Base-by-base conservation (phyloP, 1,139 yeast species). In the Nematodospora anomalae region DNA sequence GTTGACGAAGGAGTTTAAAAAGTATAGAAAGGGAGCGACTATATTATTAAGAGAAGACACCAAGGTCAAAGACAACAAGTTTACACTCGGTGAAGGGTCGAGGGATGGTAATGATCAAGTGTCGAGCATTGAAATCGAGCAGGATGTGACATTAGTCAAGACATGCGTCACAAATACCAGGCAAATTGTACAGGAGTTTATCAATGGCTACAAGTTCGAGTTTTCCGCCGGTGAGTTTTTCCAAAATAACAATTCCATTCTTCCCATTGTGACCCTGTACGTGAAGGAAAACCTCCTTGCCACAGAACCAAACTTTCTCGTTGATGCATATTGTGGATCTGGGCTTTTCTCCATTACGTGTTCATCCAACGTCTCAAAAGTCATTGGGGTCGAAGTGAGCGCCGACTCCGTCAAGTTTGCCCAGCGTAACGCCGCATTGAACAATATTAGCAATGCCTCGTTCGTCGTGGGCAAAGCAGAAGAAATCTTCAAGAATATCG, bases 251-350 rank as follows among this genome's bases (percentile, higher is more conserved):
- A 92, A 89, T 58, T 83, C 95, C 14, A 92, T 92, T 25, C 68
- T 92, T 44, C 96, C 96, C 1, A 62, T 71, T 2, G 95, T 92
- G 7, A 85, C 95, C 1, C 67, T 69, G 31, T 89, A 88, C 54
- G 98, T 92, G 13, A 77, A 81, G 43, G 75, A 80, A 13, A 86
- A 87, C 52, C 62, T 88, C 35, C 64, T 64, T 30, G 70, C 80
- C 28, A 66, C 76, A 3, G 76, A 77, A 10, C 71, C 63, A 7
- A 65, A 62, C 44, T 89, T 82, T 57, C 67, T 92, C 37, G 96
- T 92, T 18, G 98, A 92, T 60, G 96, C 98, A 1, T 92, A 92
- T 64, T 92, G 98, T 70, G 98, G 98, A 3, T 87, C 96, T 3
- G 98, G 98, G 0, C 67, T 92, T 34, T 92, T 92, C 59, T 85